Evolutionary conservation across 257 asterid genomes (phyloP).

Genomic region (Capsicum chinense): DNA sequence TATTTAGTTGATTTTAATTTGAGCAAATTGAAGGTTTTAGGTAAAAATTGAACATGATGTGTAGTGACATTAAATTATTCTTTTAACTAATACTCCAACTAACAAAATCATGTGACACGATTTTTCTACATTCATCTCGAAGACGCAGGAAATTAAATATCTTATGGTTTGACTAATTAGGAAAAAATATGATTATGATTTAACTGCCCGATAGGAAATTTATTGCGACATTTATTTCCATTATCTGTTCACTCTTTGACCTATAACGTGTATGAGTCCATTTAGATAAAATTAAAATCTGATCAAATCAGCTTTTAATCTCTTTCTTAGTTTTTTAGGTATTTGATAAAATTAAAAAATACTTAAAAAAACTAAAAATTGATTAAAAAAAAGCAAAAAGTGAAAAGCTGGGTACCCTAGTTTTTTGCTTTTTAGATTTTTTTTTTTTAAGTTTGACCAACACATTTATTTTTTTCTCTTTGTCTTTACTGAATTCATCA

Average conservation of each 20-base stretch:
- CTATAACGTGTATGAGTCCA: too few species aligned
- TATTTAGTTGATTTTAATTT: not conserved
- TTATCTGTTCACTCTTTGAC: constrained; percentile 12
- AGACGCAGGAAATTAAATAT: not conserved
- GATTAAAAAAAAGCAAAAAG: too few species aligned
- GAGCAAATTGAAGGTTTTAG: constrained; percentile 1
- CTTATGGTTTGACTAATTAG: not conserved
- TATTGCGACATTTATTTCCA: not conserved
- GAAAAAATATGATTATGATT: not conserved
- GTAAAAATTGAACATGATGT: not conserved
- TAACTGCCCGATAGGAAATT: not conserved
- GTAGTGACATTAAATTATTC: not conserved
- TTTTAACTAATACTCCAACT: not conserved
- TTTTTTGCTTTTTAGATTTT: too few species aligned
- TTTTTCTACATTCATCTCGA: not conserved
- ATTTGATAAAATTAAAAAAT: too few species aligned
- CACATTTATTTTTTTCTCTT: too few species aligned
- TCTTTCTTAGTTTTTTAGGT: too few species aligned
- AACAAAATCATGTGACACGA: not conserved
- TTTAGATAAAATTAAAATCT: too few species aligned
- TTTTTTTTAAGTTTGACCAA: too few species aligned
- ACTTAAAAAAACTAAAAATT: too few species aligned
- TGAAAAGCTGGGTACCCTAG: too few species aligned
- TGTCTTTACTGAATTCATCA: too few species aligned
- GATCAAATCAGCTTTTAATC: too few species aligned